Percentiles rank a stretch among this genome's conserved stretches.
These are phyloP conservation scores for Ustilago hordei DNA, from an alignment of 1,284 basidiomycete genomes.

Conservation along the genomic window DNA sequence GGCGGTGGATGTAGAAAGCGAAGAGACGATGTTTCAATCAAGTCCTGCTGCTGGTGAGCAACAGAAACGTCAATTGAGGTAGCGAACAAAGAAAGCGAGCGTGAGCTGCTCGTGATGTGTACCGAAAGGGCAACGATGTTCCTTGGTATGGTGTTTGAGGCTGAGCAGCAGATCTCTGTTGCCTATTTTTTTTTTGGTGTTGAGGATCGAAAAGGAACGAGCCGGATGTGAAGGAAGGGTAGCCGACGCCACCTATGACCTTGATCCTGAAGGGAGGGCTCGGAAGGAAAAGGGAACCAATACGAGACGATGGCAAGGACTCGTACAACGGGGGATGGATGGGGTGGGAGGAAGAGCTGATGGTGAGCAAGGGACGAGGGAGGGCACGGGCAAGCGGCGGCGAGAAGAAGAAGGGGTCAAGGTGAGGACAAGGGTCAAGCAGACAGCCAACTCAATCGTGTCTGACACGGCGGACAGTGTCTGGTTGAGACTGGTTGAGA, in stretches of 20 bases:
- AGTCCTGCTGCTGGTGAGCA: neutral
- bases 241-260: slow-evolving; percentile 28
- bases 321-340: slow-evolving; percentile 14
- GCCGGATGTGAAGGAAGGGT: slow-evolving; percentile 1
- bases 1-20: neutral
- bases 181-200: neutral
- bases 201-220: neutral
- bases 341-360: neutral
- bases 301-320: slow-evolving; percentile 16
- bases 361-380: neutral
- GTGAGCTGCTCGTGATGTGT: neutral
- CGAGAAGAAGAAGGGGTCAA: slow-evolving; percentile 1
- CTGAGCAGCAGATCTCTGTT: slow-evolving; percentile 20
- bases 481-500: neutral
- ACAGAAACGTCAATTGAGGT: neutral
- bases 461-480: slow-evolving; percentile 18
- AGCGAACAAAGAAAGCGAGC: neutral
- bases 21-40: neutral
- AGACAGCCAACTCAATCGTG: slow-evolving; percentile 6
- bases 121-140: neutral
- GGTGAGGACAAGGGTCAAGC: neutral
- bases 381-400: neutral
- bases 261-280: slow-evolving; percentile 14
- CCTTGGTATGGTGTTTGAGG: neutral
- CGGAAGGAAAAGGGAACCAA: slow-evolving; percentile 10